Conservation (phyloP, 768 basidiomycete genomes). For the Trametes villosa region DNA sequence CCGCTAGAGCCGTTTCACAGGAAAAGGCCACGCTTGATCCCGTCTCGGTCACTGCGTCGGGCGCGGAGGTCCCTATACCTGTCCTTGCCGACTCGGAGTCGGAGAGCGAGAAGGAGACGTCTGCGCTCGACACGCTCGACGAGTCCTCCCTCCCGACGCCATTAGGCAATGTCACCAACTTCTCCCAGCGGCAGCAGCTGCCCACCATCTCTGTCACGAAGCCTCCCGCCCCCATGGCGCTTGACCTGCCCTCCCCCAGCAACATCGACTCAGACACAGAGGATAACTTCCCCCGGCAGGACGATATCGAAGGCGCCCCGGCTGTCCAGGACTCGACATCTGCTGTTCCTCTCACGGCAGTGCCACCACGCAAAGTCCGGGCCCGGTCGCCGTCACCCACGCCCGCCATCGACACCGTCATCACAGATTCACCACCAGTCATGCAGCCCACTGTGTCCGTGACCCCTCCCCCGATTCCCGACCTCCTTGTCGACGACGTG, state of each 20-base stretch:
- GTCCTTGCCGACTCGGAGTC: conserved; percentile 46
- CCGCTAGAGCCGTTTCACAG: conserved; percentile 37
- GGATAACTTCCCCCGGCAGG: conserved; percentile 42
- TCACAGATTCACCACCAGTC: conserved; percentile 16
- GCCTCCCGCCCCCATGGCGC: conserved; percentile 71
- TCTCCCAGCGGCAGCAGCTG: conserved; percentile 33
- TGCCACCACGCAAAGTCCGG: conserved; percentile 14
- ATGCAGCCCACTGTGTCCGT: background rate
- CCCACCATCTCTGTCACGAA: conserved; percentile 70
- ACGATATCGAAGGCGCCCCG: conserved; percentile 26
- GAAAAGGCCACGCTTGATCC: conserved; percentile 41
- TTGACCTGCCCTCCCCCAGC: conserved; percentile 66
- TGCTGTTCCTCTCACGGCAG: conserved; percentile 9
- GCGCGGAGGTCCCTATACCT: conserved; percentile 66
- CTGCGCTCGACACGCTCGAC: conserved; percentile 11
- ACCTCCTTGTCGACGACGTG: conserved; percentile 16
- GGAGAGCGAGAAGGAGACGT: conserved; percentile 16
- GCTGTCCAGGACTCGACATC: conserved; percentile 9
- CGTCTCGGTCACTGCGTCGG: conserved; percentile 22
- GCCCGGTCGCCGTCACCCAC: conserved; percentile 17
- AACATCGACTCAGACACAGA: conserved; percentile 43
- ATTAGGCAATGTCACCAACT: conserved; percentile 32
- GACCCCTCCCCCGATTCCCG: conserved; percentile 2
- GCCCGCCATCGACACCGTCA: conserved; percentile 3
- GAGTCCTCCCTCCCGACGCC: conserved; percentile 23